Percentiles rank a stretch among this genome's conserved stretches.
Evolutionary conservation across 2,329 filamentous ascomycete species (phyloP).

Genomic region (Dothistroma septosporum): DNA sequence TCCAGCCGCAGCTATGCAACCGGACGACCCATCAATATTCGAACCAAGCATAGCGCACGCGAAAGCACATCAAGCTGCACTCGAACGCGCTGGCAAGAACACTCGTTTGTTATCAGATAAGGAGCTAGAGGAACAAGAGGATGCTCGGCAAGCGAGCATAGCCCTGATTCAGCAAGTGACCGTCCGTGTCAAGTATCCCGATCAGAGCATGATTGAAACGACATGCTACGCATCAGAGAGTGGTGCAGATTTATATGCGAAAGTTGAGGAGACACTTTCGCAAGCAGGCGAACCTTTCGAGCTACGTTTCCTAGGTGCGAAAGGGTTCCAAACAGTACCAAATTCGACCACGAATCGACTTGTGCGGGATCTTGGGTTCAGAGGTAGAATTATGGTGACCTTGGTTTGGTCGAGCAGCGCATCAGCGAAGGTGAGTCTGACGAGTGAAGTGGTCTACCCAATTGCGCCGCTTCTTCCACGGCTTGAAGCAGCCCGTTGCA

Average conservation of each 20-base stretch:
- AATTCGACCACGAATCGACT: slow-evolving; percentile 47
- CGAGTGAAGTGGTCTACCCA: too few species aligned
- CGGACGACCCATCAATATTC: slow-evolving; percentile 70
- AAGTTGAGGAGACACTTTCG: slow-evolving; percentile 68
- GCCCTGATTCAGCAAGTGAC: slow-evolving; percentile 64
- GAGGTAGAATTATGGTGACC: slow-evolving; percentile 67
- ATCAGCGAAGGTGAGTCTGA: slow-evolving; percentile 37
- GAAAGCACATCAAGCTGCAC: slow-evolving; percentile 66
- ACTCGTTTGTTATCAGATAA: slow-evolving; percentile 75
- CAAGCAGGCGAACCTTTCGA: slow-evolving; percentile 59
- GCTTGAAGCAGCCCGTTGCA: too few species aligned
- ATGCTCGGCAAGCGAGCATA: slow-evolving; percentile 61
- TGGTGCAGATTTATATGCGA: slow-evolving; percentile 66
- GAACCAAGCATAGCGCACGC: slow-evolving; percentile 71
- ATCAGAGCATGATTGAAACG: slow-evolving; percentile 73
- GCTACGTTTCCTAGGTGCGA: slow-evolving; percentile 60
- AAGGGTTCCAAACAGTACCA: slow-evolving; percentile 34
- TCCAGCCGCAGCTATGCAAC: slow-evolving; percentile 65
- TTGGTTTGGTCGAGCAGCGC: slow-evolving; percentile 68
- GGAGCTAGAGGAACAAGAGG: slow-evolving; percentile 68
- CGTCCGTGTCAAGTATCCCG: slow-evolving; percentile 81
- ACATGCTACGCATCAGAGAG: slow-evolving; percentile 66
- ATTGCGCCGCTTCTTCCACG: too few species aligned
- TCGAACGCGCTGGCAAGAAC: slow-evolving; percentile 63
- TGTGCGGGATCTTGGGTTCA: slow-evolving; percentile 69